Evolutionary conservation across 2,329 filamentous ascomycete species (phyloP).

Genomic region (Apiospora saccharicola): DNA sequence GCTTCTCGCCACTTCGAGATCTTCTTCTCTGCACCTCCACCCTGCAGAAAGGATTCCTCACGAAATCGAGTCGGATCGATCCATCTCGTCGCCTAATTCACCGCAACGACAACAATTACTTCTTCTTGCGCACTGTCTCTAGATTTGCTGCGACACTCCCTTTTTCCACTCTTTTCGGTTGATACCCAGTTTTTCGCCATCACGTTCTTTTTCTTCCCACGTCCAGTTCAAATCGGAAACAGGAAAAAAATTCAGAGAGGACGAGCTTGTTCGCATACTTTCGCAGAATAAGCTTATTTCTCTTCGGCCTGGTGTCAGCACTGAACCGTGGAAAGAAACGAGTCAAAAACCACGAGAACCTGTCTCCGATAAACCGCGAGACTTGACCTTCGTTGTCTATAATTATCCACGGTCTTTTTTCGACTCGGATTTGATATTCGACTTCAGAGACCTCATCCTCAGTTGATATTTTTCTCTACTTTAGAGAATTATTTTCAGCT

Average conservation of each 20-base stretch:
- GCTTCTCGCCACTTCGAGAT: slow-evolving; percentile 13
- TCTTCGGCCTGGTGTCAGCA: slow-evolving; percentile 15
- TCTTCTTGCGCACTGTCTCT: slow-evolving; percentile 19
- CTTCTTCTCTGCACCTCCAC: slow-evolving; percentile 4
- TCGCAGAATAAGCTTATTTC: slow-evolving; percentile 21
- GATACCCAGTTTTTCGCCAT: slow-evolving; percentile 23
- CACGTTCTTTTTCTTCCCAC: slow-evolving; percentile 24
- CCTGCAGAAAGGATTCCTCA: slow-evolving; percentile 20
- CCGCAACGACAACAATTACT: neutral
- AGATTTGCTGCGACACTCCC: slow-evolving; percentile 13
- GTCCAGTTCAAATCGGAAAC: slow-evolving; percentile 5
- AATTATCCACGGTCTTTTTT: slow-evolving; percentile 12
- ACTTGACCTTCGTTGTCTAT: neutral
- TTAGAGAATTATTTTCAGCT: slow-evolving; percentile 8
- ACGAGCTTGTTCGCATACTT: slow-evolving; percentile 6
- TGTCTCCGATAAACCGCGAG: slow-evolving; percentile 14
- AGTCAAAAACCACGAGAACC: slow-evolving; percentile 5
- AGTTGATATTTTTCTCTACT: slow-evolving; percentile 11
- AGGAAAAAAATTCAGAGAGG: neutral
- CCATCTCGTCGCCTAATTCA: slow-evolving; percentile 8
- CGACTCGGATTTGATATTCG: slow-evolving; percentile 25
- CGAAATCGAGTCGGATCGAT: slow-evolving; percentile 2
- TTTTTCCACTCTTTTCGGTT: slow-evolving; percentile 23
- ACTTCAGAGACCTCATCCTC: slow-evolving; percentile 17
- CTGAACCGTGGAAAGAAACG: slow-evolving; percentile 17